phyloP scores from a whole-genome alignment of 371 early-diverging fungal genomes.

The Mortierella sp. region DNA sequence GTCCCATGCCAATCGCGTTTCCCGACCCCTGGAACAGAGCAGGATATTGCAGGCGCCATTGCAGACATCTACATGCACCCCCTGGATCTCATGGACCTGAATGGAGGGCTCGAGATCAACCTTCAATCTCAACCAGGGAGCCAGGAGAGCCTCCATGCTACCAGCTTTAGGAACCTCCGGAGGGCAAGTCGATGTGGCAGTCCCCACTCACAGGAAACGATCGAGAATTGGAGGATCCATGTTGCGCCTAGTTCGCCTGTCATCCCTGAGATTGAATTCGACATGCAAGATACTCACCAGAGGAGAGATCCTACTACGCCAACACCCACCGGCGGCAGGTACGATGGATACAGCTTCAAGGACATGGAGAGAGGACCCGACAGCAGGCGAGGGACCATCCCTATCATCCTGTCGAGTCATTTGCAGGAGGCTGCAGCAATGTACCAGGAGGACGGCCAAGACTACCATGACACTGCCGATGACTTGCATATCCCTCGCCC shows the following conservation, averaged over 20 bases:
- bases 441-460: slow-evolving; percentile 8
- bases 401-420: slow-evolving; percentile 40
- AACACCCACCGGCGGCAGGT: not conserved
- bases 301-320: not conserved
- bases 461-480: not conserved
- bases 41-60: slow-evolving; percentile 1
- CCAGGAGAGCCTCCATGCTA: slow-evolving; percentile 16
- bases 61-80: slow-evolving; percentile 12
- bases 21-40: not conserved
- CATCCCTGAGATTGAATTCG: slow-evolving; percentile 18
- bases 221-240: slow-evolving; percentile 50
- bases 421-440: slow-evolving; percentile 18
- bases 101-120: slow-evolving; percentile 1
- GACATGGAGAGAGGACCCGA: not conserved
- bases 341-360: slow-evolving; percentile 4
- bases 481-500: slow-evolving; percentile 47
- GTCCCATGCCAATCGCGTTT: not conserved
- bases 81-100: slow-evolving; percentile 5
- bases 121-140: not conserved
- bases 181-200: slow-evolving; percentile 27
- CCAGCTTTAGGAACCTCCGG: not conserved
- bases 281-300: not conserved
- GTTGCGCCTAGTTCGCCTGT: slow-evolving; percentile 44
- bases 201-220: slow-evolving; percentile 40
- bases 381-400: slow-evolving; percentile 34